Evolutionary conservation across 148 eudicot species (phyloP).

Genomic region (Persicaria maculosa): DNA sequence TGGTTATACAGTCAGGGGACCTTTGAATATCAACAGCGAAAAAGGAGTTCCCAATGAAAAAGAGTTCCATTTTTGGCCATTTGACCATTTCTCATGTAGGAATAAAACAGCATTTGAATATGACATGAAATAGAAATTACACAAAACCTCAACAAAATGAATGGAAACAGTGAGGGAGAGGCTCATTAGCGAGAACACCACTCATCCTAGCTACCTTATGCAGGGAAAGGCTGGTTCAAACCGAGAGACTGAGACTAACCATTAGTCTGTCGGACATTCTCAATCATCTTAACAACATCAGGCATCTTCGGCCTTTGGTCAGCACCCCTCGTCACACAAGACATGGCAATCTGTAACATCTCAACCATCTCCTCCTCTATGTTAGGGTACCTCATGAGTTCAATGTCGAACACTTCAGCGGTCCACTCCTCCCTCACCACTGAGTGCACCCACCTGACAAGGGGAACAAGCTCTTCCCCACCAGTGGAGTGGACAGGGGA

Average conservation of each 20-base stretch:
- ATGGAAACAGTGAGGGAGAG: background rate
- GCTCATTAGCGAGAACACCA: background rate
- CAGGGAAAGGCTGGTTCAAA: background rate
- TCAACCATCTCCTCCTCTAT: conserved; percentile 27
- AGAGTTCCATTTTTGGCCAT: background rate
- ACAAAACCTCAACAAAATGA: background rate
- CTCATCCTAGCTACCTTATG: background rate
- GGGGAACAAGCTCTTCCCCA: conserved; percentile 10
- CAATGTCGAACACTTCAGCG: conserved; percentile 25
- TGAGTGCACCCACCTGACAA: conserved; percentile 22
- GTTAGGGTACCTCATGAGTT: conserved; percentile 19
- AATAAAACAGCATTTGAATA: background rate
- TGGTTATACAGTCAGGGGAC: background rate
- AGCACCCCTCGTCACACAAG: conserved; percentile 17
- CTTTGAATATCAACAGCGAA: background rate
- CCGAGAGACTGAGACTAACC: background rate
- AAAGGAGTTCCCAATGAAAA: background rate
- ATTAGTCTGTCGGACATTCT: conserved; percentile 12
- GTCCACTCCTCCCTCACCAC: conserved; percentile 30
- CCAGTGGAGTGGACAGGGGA: conserved; percentile 17
- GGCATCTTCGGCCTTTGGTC: conserved; percentile 25
- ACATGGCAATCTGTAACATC: conserved; percentile 25
- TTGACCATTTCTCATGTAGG: background rate
- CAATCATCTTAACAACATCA: conserved; percentile 20
- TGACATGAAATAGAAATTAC: background rate